Evolutionary conservation across 331 rosid species (phyloP).

Genomic region (Telfairia occidentalis): DNA sequence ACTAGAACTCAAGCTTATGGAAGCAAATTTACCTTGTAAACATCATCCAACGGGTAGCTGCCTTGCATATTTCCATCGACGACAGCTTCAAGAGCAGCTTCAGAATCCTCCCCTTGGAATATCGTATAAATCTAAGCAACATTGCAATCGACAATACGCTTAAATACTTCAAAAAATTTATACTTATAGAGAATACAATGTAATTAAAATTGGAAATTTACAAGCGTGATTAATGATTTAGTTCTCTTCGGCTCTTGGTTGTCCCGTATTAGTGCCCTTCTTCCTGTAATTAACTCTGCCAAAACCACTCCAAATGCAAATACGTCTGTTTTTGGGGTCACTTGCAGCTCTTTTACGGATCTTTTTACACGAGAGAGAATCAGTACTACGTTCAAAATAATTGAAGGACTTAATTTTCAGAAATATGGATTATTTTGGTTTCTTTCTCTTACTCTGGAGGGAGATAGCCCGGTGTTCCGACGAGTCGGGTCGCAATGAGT

Average conservation of each 20-base stretch:
- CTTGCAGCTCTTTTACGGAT: conserved; percentile 74
- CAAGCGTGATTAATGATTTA: conserved; percentile 51
- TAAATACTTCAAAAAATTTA: too few relatives aligned
- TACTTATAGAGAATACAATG: too few relatives aligned
- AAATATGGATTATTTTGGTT: not conserved
- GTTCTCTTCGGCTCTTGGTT: conserved; percentile 35
- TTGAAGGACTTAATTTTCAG: not conserved
- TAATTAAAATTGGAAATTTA: conserved; percentile 20
- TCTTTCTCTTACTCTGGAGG: conserved; percentile 65
- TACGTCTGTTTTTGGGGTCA: conserved; percentile 76
- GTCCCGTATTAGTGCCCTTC: conserved; percentile 58
- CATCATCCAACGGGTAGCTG: conserved; percentile 37
- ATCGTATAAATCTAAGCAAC: conserved; percentile 31
- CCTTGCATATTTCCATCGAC: conserved; percentile 48
- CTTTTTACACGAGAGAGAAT: conserved; percentile 19
- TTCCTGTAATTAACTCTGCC: conserved; percentile 69
- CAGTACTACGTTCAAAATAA: not conserved
- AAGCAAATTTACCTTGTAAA: conserved; percentile 32
- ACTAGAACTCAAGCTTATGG: not conserved
- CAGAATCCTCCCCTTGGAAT: conserved; percentile 44
- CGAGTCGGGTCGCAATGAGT: conserved; percentile 54
- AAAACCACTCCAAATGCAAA: conserved; percentile 85
- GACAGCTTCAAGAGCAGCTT: conserved; percentile 37
- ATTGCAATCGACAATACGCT: not conserved
- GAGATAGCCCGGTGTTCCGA: conserved; percentile 93